These are phyloP conservation scores for Sporobolomyces phaffii DNA, from an alignment of 768 basidiomycete species.

Conservation along the genomic window DNA sequence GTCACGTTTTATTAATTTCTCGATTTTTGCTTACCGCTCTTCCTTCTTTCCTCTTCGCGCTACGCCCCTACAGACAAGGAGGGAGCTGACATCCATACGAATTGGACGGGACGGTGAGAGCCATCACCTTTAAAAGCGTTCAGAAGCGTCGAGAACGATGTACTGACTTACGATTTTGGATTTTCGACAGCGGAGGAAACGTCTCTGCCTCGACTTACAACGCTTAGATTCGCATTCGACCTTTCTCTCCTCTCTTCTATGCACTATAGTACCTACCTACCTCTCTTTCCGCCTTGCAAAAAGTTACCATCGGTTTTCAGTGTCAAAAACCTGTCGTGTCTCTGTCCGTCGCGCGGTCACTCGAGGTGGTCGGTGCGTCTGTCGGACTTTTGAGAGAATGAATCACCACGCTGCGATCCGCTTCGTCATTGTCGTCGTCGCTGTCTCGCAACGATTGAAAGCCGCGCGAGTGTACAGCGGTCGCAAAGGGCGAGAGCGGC, in stretches of 20 bases:
- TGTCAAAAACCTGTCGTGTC: too few relatives aligned
- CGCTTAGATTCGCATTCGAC: not conserved
- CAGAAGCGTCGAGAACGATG: too few relatives aligned
- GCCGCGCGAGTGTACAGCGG: too few relatives aligned
- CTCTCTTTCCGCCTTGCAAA: not conserved
- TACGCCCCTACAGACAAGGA: conserved; percentile 24
- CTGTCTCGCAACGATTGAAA: too few relatives aligned
- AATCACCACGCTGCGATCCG: too few relatives aligned
- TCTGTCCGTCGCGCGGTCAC: too few relatives aligned
- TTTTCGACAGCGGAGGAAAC: conserved; percentile 16
- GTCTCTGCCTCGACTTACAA: conserved; percentile 19
- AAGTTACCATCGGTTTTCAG: conserved; percentile 1
- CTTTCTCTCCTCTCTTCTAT: not conserved
- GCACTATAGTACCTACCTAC: not conserved
- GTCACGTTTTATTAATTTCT: conserved; percentile 11
- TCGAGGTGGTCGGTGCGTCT: too few relatives aligned
- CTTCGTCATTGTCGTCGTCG: too few relatives aligned
- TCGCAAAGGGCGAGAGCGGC: too few relatives aligned
- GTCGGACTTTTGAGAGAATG: too few relatives aligned
- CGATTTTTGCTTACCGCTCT: too few relatives aligned
- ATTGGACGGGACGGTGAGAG: conserved; percentile 9
- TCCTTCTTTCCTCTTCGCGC: not conserved
- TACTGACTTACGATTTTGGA: not conserved
- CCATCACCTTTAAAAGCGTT: not conserved
- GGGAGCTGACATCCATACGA: conserved; percentile 58